A percentile compares a stretch with the other conserved stretches of the same genome.
These are phyloP conservation scores for Stylonectria norvegica DNA, from an alignment of 2,329 filamentous ascomycete species.

Conservation along the genomic window DNA sequence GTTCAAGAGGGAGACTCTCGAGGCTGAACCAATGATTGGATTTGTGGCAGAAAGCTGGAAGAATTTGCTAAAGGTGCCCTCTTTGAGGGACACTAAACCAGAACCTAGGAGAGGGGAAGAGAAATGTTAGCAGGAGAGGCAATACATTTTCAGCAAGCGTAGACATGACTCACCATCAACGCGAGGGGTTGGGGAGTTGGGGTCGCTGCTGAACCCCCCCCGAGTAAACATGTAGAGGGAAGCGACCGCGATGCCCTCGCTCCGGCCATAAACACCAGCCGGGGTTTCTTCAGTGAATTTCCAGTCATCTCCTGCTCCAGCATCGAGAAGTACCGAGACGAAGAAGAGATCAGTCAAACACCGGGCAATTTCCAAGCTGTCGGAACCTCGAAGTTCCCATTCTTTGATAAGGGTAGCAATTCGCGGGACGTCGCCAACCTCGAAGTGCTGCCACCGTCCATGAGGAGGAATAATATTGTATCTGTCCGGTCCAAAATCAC, in stretches of 20 bases:
- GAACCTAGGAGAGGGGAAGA: too few relatives aligned
- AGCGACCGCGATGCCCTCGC: constrained; percentile 51
- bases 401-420: constrained; percentile 41
- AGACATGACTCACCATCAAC: constrained; percentile 35
- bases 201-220: constrained; percentile 35
- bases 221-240: constrained; percentile 48
- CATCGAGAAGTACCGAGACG: constrained; percentile 57
- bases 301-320: constrained; percentile 51
- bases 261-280: constrained; percentile 36
- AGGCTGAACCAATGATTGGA: constrained; percentile 43
- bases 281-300: constrained; percentile 40
- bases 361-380: constrained; percentile 47
- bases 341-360: constrained; percentile 60
- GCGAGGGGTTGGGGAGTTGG: constrained; percentile 1
- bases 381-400: constrained; percentile 41
- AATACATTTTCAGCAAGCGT: rapidly evolving
- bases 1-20: constrained; percentile 40
- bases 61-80: constrained; percentile 31
- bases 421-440: constrained; percentile 52
- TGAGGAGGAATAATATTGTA: constrained; percentile 50
- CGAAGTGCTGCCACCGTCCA: constrained; percentile 62
- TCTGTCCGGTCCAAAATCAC: constrained; percentile 48
- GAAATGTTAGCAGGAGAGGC: neutral
- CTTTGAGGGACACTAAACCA: constrained; percentile 34
- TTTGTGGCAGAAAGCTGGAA: constrained; percentile 46